A percentile compares a stretch with the other conserved stretches of the same genome.
Conservation (phyloP, 306 rosid genomes). For the Leucaena leucocephala region DNA sequence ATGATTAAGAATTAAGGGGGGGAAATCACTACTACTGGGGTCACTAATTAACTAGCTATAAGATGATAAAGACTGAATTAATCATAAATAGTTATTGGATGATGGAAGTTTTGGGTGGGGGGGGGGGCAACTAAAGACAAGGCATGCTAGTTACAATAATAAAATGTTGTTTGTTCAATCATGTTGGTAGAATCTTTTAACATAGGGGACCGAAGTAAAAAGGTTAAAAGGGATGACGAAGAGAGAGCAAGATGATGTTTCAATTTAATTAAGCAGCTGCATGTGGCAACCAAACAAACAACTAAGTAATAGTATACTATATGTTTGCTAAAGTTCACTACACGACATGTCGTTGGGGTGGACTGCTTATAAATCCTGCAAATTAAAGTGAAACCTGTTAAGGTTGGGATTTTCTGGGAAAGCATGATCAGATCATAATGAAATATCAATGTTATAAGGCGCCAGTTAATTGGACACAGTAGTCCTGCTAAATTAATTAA, state of each 20-base stretch:
- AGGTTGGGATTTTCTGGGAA: not conserved
- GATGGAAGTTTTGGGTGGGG: not conserved
- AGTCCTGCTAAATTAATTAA: conserved; percentile 1
- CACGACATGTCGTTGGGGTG: conserved; percentile 37
- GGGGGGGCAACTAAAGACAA: conserved; percentile 23
- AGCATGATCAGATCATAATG: conserved; percentile 45
- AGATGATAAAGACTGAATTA: not conserved
- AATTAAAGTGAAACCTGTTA: conserved; percentile 38
- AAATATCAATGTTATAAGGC: conserved; percentile 32
- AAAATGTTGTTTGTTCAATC: conserved; percentile 27
- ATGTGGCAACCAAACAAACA: conserved; percentile 37
- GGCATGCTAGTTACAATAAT: conserved; percentile 39
- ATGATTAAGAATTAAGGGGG: not conserved
- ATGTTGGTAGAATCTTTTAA: conserved; percentile 21
- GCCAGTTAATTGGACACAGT: not conserved
- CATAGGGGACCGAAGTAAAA: conserved; percentile 58
- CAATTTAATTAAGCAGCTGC: conserved; percentile 9
- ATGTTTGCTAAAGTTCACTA: conserved; percentile 52
- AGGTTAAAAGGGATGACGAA: not conserved
- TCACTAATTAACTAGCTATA: not conserved
- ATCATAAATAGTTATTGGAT: not conserved
- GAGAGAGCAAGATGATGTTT: conserved; percentile 28
- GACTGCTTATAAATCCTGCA: conserved; percentile 19
- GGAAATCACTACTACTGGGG: not conserved
- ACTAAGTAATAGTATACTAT: conserved; percentile 8